Evolutionary conservation across 1,284 basidiomycete species (phyloP).

Genomic region (Paramarasmius palmivorus): DNA sequence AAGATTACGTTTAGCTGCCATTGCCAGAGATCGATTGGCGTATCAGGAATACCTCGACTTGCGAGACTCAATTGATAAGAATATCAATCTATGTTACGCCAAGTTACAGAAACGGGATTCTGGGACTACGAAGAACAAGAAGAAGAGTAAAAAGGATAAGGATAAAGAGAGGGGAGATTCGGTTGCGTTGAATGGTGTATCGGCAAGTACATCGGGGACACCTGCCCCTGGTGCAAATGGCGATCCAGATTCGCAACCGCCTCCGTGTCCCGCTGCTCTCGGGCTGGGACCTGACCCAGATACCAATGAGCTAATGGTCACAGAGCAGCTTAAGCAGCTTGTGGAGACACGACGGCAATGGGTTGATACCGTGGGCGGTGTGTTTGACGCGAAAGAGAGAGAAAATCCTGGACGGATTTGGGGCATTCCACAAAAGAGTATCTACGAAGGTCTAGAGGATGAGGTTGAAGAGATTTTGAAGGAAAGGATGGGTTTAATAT

Average conservation of each 20-base stretch:
- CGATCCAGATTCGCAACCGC: slow-evolving; percentile 18
- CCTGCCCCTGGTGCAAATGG: slow-evolving; percentile 14
- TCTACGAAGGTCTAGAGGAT: slow-evolving; percentile 75
- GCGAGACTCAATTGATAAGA: slow-evolving; percentile 82
- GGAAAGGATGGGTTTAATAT: slow-evolving; percentile 6
- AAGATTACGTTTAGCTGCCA: slow-evolving; percentile 68
- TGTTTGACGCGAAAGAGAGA: slow-evolving; percentile 68
- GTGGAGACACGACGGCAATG: slow-evolving; percentile 73
- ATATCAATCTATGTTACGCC: slow-evolving; percentile 67
- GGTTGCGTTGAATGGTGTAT: slow-evolving; percentile 27
- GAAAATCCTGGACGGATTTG: slow-evolving; percentile 67
- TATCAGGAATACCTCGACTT: slow-evolving; percentile 86
- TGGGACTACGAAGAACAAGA: not conserved
- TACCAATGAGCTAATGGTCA: slow-evolving; percentile 64
- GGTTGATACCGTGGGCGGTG: slow-evolving; percentile 67
- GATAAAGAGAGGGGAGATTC: slow-evolving; percentile 69
- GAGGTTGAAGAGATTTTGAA: slow-evolving; percentile 43
- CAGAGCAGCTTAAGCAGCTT: slow-evolving; percentile 68
- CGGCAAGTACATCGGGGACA: slow-evolving; percentile 22
- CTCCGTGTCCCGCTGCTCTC: slow-evolving; percentile 62
- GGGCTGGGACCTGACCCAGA: slow-evolving; percentile 67
- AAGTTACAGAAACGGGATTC: slow-evolving; percentile 57
- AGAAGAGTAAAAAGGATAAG: slow-evolving; percentile 50
- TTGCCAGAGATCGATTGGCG: slow-evolving; percentile 87
- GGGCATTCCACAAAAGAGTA: slow-evolving; percentile 72